Evolutionary conservation across 176 grass and related monocot species (phyloP).

Genomic region (Bromus sterilis): DNA sequence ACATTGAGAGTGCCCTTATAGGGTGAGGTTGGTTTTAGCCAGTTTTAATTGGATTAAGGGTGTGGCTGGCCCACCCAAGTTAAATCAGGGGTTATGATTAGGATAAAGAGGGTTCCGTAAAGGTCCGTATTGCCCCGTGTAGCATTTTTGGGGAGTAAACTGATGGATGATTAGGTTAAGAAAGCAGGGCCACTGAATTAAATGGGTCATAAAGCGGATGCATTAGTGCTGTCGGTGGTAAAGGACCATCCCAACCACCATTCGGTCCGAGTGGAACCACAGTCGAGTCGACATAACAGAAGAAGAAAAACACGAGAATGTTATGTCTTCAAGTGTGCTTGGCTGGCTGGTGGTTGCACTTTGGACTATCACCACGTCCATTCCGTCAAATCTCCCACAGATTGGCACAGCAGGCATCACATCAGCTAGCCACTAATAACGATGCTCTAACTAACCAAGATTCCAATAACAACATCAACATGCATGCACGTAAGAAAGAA

Average conservation of each 20-base stretch:
- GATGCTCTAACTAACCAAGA: neutral
- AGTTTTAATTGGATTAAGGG: no score
- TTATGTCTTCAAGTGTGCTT: neutral
- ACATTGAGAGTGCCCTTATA: no score
- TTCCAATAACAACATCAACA: neutral
- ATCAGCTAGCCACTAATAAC: neutral
- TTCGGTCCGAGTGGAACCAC: neutral
- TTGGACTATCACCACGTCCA: conserved; percentile 12
- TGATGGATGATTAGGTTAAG: neutral
- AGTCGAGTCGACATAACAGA: no score
- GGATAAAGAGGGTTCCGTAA: no score
- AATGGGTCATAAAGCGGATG: conserved; percentile 11
- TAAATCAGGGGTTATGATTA: no score
- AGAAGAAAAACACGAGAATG: neutral
- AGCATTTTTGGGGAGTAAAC: neutral
- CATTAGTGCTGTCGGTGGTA: conserved; percentile 15
- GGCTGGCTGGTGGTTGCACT: conserved; percentile 20
- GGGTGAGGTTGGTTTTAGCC: no score
- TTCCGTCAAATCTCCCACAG: neutral
- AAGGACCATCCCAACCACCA: conserved; percentile 44
- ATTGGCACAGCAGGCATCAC: neutral
- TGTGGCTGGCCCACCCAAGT: no score
- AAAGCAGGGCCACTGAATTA: neutral
- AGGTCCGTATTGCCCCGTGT: no score
- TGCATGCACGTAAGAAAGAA: neutral